Percentiles rank a stretch among this genome's conserved stretches.
phyloP scores from a whole-genome alignment of 768 basidiomycete species.

The Punctularia strigosozonata region DNA sequence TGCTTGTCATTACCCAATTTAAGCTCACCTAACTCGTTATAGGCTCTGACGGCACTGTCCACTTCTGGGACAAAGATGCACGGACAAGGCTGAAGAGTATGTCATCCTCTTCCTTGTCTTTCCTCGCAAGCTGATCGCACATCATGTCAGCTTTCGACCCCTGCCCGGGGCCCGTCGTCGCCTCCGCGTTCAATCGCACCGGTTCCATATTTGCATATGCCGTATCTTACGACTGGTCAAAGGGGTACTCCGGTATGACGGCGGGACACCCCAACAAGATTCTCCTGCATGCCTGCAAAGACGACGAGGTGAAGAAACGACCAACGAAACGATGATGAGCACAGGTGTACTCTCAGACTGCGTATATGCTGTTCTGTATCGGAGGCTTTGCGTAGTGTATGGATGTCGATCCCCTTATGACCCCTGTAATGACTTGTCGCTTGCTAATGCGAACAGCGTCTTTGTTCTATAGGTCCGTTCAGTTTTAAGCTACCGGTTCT shows the following conservation, averaged over 20 bases:
- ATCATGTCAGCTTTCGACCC: constrained; percentile 54
- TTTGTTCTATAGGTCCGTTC: too few species aligned
- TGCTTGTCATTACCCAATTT: too few species aligned
- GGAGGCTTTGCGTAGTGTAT: too few species aligned
- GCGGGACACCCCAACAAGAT: constrained; percentile 63
- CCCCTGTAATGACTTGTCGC: too few species aligned
- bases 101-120: constrained; percentile 10
- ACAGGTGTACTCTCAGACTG: too few species aligned
- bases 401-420: too few species aligned
- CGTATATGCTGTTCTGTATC: too few species aligned
- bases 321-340: constrained; percentile 19
- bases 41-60: constrained; percentile 80
- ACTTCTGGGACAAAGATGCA: constrained; percentile 93
- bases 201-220: constrained; percentile 89
- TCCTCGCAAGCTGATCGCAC: not conserved
- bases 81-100: constrained; percentile 85
- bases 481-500: too few species aligned
- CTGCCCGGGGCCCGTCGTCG: constrained; percentile 63
- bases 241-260: constrained; percentile 81
- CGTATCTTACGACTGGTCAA: constrained; percentile 89
- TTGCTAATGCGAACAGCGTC: too few species aligned
- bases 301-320: constrained; percentile 74
- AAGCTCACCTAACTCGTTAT: not conserved
- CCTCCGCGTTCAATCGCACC: constrained; percentile 77
- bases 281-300: constrained; percentile 77